A percentile compares a stretch with the other conserved stretches of the same genome.
Conservation (phyloP, 164 flowering plant genomes). For the Nymphaea thermarum region DNA sequence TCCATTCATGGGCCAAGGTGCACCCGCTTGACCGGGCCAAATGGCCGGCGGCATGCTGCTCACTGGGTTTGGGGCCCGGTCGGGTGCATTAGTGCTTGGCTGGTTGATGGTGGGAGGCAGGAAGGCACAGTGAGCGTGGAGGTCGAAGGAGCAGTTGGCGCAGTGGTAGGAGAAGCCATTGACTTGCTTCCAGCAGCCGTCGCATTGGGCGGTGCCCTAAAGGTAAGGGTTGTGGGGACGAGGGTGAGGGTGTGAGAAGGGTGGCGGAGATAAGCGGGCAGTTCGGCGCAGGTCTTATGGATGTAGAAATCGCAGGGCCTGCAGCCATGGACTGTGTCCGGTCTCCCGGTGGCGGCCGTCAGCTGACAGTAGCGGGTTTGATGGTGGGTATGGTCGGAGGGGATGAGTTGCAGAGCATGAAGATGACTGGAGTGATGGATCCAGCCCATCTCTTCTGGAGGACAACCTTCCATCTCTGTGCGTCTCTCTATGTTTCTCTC, state of each 20-base stretch:
- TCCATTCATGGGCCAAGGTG: no score
- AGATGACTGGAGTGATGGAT: not conserved
- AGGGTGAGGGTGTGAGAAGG: conserved; percentile 6
- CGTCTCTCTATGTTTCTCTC: no score
- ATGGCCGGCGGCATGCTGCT: no score
- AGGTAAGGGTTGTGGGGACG: not conserved
- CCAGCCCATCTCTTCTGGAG: not conserved
- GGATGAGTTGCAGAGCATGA: not conserved
- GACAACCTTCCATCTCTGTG: not conserved
- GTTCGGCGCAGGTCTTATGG: conserved; percentile 2
- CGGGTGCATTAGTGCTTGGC: no score
- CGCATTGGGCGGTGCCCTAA: not conserved
- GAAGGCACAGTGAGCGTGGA: not conserved
- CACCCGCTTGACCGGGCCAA: no score
- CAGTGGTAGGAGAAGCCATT: not conserved
- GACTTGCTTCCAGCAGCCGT: not conserved
- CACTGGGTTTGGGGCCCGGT: no score
- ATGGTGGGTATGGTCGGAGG: not conserved
- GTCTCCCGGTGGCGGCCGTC: not conserved
- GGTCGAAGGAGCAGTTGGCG: not conserved
- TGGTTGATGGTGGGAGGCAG: not conserved
- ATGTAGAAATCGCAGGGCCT: conserved; percentile 2
- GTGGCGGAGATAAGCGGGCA: conserved; percentile 2
- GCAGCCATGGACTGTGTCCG: conserved; percentile 1
- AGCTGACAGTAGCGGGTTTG: not conserved